These are phyloP conservation scores for Leptomonas seymouri DNA, from an alignment of 208 protist species.

Conservation along the genomic window DNA sequence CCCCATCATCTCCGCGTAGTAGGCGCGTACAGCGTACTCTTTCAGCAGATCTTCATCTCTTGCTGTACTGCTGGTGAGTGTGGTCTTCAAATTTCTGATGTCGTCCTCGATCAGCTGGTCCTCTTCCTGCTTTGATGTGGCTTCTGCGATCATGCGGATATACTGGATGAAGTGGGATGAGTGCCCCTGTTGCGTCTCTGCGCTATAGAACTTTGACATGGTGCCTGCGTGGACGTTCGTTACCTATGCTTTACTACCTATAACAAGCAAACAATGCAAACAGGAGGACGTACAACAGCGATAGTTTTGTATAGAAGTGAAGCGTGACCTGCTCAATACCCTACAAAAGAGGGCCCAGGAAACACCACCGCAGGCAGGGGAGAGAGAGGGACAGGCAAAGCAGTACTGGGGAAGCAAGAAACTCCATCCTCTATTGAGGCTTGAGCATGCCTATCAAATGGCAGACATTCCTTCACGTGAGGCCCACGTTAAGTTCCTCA, in stretches of 20 bases:
- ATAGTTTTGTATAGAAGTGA: too few species aligned
- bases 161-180: constrained; percentile 68
- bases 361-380: too few species aligned
- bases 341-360: too few species aligned
- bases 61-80: constrained; percentile 21
- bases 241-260: neutral
- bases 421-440: too few species aligned
- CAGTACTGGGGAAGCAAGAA: too few species aligned
- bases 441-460: too few species aligned
- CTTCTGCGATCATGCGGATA: constrained; percentile 66
- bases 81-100: constrained; percentile 56
- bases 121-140: constrained; percentile 85
- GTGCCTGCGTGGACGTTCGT: neutral
- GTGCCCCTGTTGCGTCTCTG: constrained; percentile 51
- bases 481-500: too few species aligned
- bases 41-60: constrained; percentile 52
- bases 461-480: too few species aligned
- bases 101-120: constrained; percentile 71
- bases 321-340: too few species aligned
- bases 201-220: constrained; percentile 56
- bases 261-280: neutral
- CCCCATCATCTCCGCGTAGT: constrained; percentile 97
- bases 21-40: constrained; percentile 88
- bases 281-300: neutral
- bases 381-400: too few species aligned